Evolutionary conservation across 2,329 filamentous ascomycete species (phyloP).

Genomic region (Chaetomiaceae sp.): DNA sequence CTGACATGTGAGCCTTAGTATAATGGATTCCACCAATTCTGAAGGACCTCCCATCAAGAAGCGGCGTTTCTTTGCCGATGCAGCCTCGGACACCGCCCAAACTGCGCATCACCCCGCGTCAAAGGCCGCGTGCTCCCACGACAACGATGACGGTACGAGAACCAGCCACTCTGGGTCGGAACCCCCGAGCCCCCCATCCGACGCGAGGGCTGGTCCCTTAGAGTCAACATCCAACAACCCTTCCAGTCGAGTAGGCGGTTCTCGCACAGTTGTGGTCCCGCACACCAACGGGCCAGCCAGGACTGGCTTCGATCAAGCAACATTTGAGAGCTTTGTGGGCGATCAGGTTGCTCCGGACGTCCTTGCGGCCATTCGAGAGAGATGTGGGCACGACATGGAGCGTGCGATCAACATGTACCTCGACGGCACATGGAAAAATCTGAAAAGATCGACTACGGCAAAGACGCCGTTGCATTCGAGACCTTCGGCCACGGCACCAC

Average conservation of each 20-base stretch:
- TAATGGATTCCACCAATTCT: conserved; percentile 14
- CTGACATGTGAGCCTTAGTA: background rate
- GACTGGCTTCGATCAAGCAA: conserved; percentile 48
- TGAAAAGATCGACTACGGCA: conserved; percentile 23
- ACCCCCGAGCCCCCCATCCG: background rate
- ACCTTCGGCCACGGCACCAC: background rate
- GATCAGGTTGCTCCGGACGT: conserved; percentile 45
- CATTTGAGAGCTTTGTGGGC: conserved; percentile 55
- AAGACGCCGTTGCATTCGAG: too few species aligned
- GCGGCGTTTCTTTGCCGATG: conserved; percentile 40
- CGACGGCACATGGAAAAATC: conserved; percentile 59
- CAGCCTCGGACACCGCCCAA: conserved; percentile 23
- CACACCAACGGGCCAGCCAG: conserved; percentile 19
- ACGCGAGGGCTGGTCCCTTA: background rate
- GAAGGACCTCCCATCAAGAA: conserved; percentile 43
- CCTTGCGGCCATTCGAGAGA: conserved; percentile 44
- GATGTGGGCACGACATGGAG: conserved; percentile 53
- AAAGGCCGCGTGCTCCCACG: background rate
- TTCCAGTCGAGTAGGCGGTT: background rate
- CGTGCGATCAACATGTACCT: conserved; percentile 64
- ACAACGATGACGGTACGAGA: background rate
- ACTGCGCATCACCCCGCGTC: conserved; percentile 9
- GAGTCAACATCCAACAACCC: background rate
- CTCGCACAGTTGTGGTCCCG: background rate
- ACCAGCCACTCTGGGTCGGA: background rate